Evolutionary conservation across 2,329 filamentous ascomycete genomes (phyloP).

Genomic region (Helotiales sp.): DNA sequence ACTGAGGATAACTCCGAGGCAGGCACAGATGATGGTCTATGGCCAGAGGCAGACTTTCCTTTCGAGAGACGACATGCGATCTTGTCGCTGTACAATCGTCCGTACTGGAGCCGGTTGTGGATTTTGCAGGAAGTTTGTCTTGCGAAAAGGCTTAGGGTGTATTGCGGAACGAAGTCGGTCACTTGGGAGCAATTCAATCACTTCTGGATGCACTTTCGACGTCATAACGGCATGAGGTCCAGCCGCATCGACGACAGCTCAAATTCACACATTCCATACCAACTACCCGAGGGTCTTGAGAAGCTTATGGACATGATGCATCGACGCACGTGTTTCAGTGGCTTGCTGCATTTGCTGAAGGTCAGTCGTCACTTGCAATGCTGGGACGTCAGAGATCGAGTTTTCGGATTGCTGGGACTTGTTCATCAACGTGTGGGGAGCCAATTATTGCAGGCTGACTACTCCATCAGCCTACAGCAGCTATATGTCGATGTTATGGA

Average conservation of each 20-base stretch:
- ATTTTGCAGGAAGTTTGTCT: not conserved
- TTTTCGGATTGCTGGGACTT: not conserved
- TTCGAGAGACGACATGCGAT: not conserved
- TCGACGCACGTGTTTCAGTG: not conserved
- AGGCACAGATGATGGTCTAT: not conserved
- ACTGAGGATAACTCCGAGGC: not conserved
- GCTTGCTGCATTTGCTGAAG: not conserved
- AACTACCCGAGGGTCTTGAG: not conserved
- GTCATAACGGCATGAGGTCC: not conserved
- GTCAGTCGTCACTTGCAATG: not conserved
- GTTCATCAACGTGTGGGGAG: not conserved
- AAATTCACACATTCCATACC: not conserved
- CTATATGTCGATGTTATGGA: not conserved
- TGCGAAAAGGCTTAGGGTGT: not conserved
- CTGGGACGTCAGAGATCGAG: not conserved
- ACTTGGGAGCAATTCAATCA: not conserved
- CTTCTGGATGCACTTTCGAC: not conserved
- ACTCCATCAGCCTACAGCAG: not conserved
- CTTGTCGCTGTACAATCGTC: not conserved
- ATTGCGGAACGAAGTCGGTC: not conserved
- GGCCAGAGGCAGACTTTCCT: not conserved
- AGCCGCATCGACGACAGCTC: not conserved
- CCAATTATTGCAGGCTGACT: not conserved
- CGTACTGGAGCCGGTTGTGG: not conserved
- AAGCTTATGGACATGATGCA: not conserved